Evolutionary conservation across 108 stramenopile genomes (phyloP), one percentile per base, ranked within the genome.

Genomic region (Licmophora abbreviata): DNA sequence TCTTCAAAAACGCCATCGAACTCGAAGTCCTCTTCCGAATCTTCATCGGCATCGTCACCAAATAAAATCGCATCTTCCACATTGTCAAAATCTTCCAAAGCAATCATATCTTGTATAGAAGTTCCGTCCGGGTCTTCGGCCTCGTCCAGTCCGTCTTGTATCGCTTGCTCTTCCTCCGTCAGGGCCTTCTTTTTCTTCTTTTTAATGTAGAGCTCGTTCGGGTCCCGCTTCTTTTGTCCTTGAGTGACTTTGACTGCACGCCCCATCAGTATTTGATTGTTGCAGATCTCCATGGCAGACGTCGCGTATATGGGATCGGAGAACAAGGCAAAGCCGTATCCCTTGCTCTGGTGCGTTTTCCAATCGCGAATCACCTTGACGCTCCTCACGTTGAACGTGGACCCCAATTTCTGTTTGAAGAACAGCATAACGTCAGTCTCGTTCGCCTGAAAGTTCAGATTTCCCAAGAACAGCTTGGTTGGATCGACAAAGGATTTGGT

Each of bases 291-390:
- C 76, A 91, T 73, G 31, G 79, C 81, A 18, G 68, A 57, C 1
- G 87, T 88, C 20, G 93, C 93, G 56, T 50, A 85, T 56, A 90
- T 77, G 1, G 88, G 75, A 37, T 86, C 80, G 28, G 63, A 70
- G 71, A 91, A 91, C 32, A 58, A 65, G 7, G 75, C 29, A 69
- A 94, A 94, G 24, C 81, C 93, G 59, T 85, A 94, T 0, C 93
- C 93, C 73, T 91, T 91, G 36, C 79, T 79, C 49, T 80, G 44
- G 8, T 76, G 76, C 28, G 88, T 90, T 47, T 80, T 88, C 87
- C 88, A 94, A 50, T 94, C 93, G 21, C 72, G 54, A 41, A 94
- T 72, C 8, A 93, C 54, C 29, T 83, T 66, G 40, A 61, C 22
- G 40, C 36, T 5, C 0, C 41, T 25, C 15, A 58, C 33, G 22